A percentile compares a stretch with the other conserved stretches of the same genome.
phyloP scores from a whole-genome alignment of 345 rosid genomes.

The Anacardium occidentale region DNA sequence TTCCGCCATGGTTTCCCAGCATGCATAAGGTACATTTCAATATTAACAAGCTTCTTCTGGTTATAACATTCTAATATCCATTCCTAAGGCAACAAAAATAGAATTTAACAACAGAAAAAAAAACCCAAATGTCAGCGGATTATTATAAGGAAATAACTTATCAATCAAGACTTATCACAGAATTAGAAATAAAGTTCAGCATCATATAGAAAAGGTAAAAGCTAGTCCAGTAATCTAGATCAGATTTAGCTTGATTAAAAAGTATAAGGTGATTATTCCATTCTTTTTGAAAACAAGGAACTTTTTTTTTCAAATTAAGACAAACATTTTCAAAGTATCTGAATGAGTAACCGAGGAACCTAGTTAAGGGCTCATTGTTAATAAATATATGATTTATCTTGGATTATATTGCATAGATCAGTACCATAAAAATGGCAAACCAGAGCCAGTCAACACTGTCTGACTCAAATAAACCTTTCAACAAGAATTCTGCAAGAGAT shows the following conservation, averaged over 20 bases:
- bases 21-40: conserved; percentile 78
- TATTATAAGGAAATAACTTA: not conserved
- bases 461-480: no score
- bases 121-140: conserved; percentile 3
- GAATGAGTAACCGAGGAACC: no score
- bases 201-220: not conserved
- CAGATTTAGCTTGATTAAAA: not conserved
- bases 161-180: not conserved
- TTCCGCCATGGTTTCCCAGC: conserved; percentile 90
- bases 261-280: not conserved
- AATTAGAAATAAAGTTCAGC: not conserved
- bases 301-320: no score
- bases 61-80: conserved; percentile 76
- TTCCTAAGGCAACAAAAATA: conserved; percentile 46
- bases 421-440: no score
- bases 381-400: no score
- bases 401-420: no score
- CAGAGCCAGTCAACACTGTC: no score
- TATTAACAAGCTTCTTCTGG: conserved; percentile 70
- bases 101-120: not conserved
- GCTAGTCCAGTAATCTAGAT: not conserved
- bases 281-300: no score
- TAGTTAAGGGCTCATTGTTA: no score
- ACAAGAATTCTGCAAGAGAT: not conserved
- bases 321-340: no score